Evolutionary conservation across 768 basidiomycete genomes (phyloP).

Genomic region (Lactarius sanguifluus): DNA sequence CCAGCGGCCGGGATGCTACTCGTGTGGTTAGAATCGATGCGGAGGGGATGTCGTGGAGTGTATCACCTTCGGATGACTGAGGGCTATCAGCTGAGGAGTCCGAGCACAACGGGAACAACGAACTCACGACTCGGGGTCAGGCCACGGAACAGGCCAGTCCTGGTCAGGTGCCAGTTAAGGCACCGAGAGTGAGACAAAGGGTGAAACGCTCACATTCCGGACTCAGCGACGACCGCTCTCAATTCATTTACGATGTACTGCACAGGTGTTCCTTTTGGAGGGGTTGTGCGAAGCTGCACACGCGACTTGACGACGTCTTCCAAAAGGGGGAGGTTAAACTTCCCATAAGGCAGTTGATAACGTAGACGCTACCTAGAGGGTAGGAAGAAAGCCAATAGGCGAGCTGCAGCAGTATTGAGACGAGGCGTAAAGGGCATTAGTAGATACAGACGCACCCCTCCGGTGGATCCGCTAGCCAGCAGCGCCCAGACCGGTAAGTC

Average conservation of each 20-base stretch:
- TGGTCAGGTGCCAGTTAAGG: constrained; percentile 31
- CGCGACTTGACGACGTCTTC: constrained; percentile 90
- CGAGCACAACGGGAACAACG: constrained; percentile 34
- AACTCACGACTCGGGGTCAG: constrained; percentile 67
- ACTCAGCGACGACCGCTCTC: constrained; percentile 62
- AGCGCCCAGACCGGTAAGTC: constrained; percentile 83
- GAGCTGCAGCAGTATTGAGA: constrained; percentile 44
- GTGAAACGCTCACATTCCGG: constrained; percentile 59
- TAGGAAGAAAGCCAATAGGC: constrained; percentile 95
- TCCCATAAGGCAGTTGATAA: not conserved
- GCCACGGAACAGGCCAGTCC: constrained; percentile 68
- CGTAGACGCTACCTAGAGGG: constrained; percentile 59
- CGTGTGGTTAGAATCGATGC: constrained; percentile 14
- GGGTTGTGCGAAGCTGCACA: constrained; percentile 73
- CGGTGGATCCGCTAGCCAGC: constrained; percentile 77
- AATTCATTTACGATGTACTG: constrained; percentile 77
- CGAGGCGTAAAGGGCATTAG: not conserved
- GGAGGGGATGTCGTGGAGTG: not conserved
- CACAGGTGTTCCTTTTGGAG: constrained; percentile 70
- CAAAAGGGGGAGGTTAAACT: not conserved
- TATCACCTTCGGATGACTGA: constrained; percentile 63
- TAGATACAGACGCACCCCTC: constrained; percentile 56
- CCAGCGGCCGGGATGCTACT: constrained; percentile 86
- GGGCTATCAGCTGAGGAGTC: constrained; percentile 1
- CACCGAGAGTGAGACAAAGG: not conserved